These are phyloP conservation scores for Plasmopara muralis DNA, from an alignment of 352 stramenopile genomes.

Conservation along the genomic window DNA sequence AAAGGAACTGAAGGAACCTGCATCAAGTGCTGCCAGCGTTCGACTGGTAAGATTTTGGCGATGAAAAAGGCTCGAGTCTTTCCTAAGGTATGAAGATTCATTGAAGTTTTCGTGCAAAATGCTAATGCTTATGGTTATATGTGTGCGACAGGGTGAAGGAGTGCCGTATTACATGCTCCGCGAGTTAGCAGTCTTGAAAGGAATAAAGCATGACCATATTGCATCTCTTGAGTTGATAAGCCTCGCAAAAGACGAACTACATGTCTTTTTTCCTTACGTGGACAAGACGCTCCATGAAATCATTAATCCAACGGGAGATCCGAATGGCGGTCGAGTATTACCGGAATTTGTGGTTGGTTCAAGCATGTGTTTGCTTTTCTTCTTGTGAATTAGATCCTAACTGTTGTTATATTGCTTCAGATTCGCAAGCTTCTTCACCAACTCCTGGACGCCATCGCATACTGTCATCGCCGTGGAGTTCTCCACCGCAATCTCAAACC, in stretches of 20 bases:
- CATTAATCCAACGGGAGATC: constrained; percentile 85
- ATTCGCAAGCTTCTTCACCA: constrained; percentile 81
- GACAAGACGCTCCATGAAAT: constrained; percentile 88
- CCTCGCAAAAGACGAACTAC: constrained; percentile 78
- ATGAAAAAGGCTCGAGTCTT: constrained; percentile 88
- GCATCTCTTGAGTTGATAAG: constrained; percentile 84
- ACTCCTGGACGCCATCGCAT: constrained; percentile 81
- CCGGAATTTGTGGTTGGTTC: constrained; percentile 60
- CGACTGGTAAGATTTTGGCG: constrained; percentile 75
- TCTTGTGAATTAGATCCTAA: constrained; percentile 1
- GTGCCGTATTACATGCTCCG: constrained; percentile 92
- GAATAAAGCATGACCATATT: constrained; percentile 86
- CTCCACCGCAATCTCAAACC: constrained; percentile 88
- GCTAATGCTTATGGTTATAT: not conserved
- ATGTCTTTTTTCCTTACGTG: constrained; percentile 89
- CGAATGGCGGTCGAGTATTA: constrained; percentile 65
- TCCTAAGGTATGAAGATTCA: constrained; percentile 47
- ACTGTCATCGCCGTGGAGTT: constrained; percentile 82
- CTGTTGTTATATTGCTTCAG: constrained; percentile 17
- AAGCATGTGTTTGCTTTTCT: constrained; percentile 6
- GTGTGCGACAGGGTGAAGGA: constrained; percentile 60
- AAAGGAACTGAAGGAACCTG: constrained; percentile 85
- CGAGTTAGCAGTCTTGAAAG: constrained; percentile 83
- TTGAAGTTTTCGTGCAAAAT: not conserved
- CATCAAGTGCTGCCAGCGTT: constrained; percentile 83